Evolutionary conservation across 176 grass and related monocot genomes (phyloP), one percentile per base, ranked within the genome.

Genomic region (Phyllostachys edulis): DNA sequence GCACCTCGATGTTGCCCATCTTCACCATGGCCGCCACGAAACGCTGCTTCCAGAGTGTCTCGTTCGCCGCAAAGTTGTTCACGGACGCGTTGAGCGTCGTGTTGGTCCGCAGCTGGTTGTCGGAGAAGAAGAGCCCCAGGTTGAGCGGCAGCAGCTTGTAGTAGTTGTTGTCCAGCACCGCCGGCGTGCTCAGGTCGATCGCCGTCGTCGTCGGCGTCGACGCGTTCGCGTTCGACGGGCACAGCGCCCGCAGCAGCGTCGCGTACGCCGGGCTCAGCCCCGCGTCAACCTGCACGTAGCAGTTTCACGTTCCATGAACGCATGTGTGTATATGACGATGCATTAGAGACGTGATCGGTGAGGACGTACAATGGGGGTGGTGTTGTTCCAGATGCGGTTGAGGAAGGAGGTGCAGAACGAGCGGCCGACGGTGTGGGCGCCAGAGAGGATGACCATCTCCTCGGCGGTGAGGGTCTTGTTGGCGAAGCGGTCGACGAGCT

Each of bases 381-480:
- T 20, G 0, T 13, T 45, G 65, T 78, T 88, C 63, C 69, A 88
- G 86, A 83, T 83, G 80, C 86, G 86, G 4, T 0, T 0, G 73
- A 88, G 80, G 73, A 88, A 88, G 3, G 64, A 42, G 26, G 54
- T 17, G 87, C 90, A 92, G 65, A 82, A 88, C 73, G 87, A 89
- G 10, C 75, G 61, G 26, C 90, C 90, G 20, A 92, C 26, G 13
- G 90, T 87, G 84, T 92, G 90, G 3, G 90, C 87, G 18, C 90
- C 90, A 26, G 87, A 89, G 75, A 92, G 84, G 44, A 88, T 36
- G 40, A 88, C 87, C 87, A 92, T 86, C 59, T 89, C 90, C 26
- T 83, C 87, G 29, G 75, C 79, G 62, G 72, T 84, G 84, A 89
- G 87, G 14, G 76, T 69, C 74, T 92, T 92, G 54, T 34, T 50